Evolutionary conservation across 192 early-diverging fungal species (phyloP).

Genomic region (Coemansia sp.): DNA sequence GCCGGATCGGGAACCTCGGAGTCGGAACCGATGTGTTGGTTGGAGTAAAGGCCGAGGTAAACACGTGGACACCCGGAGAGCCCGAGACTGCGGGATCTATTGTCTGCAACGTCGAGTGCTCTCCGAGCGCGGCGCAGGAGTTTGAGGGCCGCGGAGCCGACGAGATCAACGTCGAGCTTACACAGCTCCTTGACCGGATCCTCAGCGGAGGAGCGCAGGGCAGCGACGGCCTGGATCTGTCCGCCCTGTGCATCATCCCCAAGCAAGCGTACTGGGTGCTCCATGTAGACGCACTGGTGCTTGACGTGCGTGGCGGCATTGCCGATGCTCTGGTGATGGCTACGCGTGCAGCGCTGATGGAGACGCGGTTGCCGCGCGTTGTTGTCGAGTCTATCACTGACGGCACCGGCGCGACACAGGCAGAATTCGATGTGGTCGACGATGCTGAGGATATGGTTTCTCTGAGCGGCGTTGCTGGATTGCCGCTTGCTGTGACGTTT

Average conservation of each 20-base stretch:
- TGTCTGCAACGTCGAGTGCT: constrained; percentile 90
- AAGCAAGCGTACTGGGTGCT: constrained; percentile 88
- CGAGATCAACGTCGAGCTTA: constrained; percentile 81
- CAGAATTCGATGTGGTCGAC: constrained; percentile 93
- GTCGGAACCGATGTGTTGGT: constrained; percentile 90
- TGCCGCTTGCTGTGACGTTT: constrained; percentile 84
- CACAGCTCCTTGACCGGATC: constrained; percentile 77
- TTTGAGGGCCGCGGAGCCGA: constrained; percentile 79
- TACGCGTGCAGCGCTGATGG: constrained; percentile 81
- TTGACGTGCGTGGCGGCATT: constrained; percentile 87
- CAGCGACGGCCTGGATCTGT: constrained; percentile 72
- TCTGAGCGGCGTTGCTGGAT: constrained; percentile 71
- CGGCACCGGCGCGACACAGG: constrained; percentile 72
- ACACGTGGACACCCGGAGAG: constrained; percentile 60
- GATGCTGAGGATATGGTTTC: constrained; percentile 80
- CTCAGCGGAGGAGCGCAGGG: constrained; percentile 73
- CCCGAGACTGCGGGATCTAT: constrained; percentile 64
- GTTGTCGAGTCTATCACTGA: constrained; percentile 77
- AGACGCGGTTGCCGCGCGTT: constrained; percentile 83
- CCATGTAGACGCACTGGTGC: constrained; percentile 85
- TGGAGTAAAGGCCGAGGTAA: constrained; percentile 92
- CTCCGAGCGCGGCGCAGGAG: constrained; percentile 79
- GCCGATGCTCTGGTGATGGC: constrained; percentile 86
- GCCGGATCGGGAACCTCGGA: constrained; percentile 55
- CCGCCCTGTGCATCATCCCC: constrained; percentile 87